Percentiles rank a stretch among this genome's conserved stretches.
These are phyloP conservation scores for Wilcoxina mikolae DNA, from an alignment of 495 filamentous ascomycete genomes.

Conservation along the genomic window DNA sequence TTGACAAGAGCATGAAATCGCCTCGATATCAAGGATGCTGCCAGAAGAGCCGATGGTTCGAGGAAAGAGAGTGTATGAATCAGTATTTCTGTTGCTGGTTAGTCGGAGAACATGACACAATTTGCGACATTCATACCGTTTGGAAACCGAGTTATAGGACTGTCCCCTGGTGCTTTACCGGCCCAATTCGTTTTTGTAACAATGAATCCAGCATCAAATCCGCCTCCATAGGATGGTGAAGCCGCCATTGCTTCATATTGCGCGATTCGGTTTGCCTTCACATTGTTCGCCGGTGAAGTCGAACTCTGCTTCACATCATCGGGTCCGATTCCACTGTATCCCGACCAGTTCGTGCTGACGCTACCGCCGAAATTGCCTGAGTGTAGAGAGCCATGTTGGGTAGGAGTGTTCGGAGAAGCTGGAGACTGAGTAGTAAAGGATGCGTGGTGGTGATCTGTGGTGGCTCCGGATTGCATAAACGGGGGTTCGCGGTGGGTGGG, in stretches of 20 bases:
- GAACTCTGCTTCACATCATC: background rate
- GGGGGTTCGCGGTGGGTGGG: conserved; percentile 15
- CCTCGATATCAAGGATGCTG: conserved; percentile 20
- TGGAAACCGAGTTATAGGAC: conserved; percentile 24
- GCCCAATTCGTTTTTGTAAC: conserved; percentile 26
- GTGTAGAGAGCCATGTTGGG: conserved; percentile 7
- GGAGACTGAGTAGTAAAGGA: conserved; percentile 1
- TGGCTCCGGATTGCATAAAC: conserved; percentile 27
- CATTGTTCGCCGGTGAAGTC: conserved; percentile 4
- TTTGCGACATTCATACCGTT: conserved; percentile 14
- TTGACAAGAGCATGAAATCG: conserved; percentile 24
- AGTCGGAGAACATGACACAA: background rate
- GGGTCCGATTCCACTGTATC: conserved; percentile 4
- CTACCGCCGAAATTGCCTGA: conserved; percentile 3
- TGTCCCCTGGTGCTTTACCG: conserved; percentile 16
- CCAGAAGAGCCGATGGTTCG: conserved; percentile 19
- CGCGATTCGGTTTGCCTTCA: conserved; percentile 16
- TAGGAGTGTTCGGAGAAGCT: conserved; percentile 17
- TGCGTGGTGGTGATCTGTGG: conserved; percentile 11
- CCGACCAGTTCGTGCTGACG: conserved; percentile 7
- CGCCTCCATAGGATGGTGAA: conserved; percentile 7
- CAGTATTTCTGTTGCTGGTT: conserved; percentile 16
- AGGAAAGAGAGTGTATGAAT: conserved; percentile 26
- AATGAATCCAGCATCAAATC: conserved; percentile 13
- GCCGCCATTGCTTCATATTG: conserved; percentile 23